Base-by-base conservation (phyloP, 176 grass and related monocot species). In the Zea mays region DNA sequence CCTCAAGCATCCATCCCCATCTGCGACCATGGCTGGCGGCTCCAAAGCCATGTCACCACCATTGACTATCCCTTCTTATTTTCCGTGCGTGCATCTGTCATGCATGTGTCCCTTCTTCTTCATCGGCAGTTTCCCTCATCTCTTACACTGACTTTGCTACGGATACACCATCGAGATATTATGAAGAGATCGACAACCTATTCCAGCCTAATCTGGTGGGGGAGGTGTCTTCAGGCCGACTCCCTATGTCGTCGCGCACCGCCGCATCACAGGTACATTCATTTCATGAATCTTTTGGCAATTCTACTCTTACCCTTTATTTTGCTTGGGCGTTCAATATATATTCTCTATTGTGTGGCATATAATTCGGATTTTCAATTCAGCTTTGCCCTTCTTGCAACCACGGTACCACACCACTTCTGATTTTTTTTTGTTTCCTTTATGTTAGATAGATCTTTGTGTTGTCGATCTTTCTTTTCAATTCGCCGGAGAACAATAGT, bases 241-340 rank as follows among this genome's bases (percentile, higher is more conserved):
- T 0, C 9, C 8, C 7, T 3, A 5, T 1, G n/a, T 41, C 36
- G 7, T 4, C 3, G 1, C 3, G 17, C 0, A 1, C 15, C 14
- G 3, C 37, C 15, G 8, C 13, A 2, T 65, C 37, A 40, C 0
- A 41, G 62, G 62, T 65, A 36, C 13, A 7, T 62, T 62, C 15
- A 7, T 62, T 62, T 62, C 5, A 3, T 37, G 11, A 14, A 37
- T 37, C 11, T 62, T 62, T 14, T 13, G 3, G 5, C 12, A 39
- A 38, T 5, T 8, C 2, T 27, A 27, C 27, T 63, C 12, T 39
- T 64, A 16, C 1, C 8, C 8, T 5, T 27, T 27, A 39, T 39
- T 39, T 39, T 39, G 4, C 38, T 39, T 39, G 1, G 4, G 38
- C 38, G 38, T 39, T 39, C 0, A 39, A 39, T 39, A 39, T 39